phyloP scores from a whole-genome alignment of 2,329 filamentous ascomycete genomes.

The Amauroascus niger region DNA sequence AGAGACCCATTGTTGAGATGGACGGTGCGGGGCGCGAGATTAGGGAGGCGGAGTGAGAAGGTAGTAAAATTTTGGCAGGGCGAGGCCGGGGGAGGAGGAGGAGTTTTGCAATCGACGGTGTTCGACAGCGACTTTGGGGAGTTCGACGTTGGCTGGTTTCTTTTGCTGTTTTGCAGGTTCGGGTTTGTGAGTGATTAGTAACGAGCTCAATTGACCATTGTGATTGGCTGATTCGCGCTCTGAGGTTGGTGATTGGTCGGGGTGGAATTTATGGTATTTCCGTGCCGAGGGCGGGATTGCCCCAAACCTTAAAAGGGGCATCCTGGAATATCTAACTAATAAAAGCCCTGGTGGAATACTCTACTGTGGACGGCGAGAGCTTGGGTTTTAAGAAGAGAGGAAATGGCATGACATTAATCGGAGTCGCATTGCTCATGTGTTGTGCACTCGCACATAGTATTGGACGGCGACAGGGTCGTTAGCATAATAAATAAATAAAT shows the following conservation, averaged over 20 bases:
- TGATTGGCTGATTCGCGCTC: slow-evolving; percentile 31
- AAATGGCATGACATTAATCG: too few relatives aligned
- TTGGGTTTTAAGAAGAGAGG: not conserved
- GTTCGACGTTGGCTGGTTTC: not conserved
- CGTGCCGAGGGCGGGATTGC: slow-evolving; percentile 9
- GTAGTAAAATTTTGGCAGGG: too few relatives aligned
- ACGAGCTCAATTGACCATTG: not conserved
- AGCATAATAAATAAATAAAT: not conserved
- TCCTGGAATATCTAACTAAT: too few relatives aligned
- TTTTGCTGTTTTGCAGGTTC: slow-evolving; percentile 9
- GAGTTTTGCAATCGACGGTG: not conserved
- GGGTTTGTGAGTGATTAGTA: not conserved
- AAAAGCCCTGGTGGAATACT: too few relatives aligned
- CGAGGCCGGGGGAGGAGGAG: slow-evolving; percentile 16
- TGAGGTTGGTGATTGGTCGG: slow-evolving; percentile 34
- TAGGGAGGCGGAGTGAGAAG: slow-evolving; percentile 19
- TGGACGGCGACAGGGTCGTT: not conserved
- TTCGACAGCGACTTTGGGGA: not conserved
- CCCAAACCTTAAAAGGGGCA: too few relatives aligned
- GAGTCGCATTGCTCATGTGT: not conserved
- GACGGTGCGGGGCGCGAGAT: slow-evolving; percentile 13
- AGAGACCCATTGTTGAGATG: slow-evolving; percentile 51
- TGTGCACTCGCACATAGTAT: not conserved
- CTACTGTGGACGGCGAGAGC: too few relatives aligned
- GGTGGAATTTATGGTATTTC: slow-evolving; percentile 8